Evolutionary conservation across 257 asterid genomes (phyloP).

Genomic region (Solanum virginianum): DNA sequence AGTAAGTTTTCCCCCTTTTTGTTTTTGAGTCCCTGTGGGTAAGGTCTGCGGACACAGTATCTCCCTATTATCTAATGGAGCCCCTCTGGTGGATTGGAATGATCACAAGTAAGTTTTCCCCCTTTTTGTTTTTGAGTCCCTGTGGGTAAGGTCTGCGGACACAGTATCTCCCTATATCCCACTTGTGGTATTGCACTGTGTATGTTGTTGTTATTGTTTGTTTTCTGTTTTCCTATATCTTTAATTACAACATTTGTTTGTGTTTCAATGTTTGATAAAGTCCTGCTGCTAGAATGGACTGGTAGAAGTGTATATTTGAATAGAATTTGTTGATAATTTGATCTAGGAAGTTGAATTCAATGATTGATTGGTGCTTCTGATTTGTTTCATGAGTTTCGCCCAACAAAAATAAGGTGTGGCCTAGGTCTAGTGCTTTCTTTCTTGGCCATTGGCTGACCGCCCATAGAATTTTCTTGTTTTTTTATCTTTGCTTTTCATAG

Average conservation of each 20-base stretch:
- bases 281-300: neutral
- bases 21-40: neutral
- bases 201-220: neutral
- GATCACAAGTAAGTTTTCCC: constrained; percentile 51
- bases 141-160: neutral
- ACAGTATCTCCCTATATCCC: neutral
- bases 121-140: neutral
- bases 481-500: constrained; percentile 16
- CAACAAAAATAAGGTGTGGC: neutral
- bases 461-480: constrained; percentile 1
- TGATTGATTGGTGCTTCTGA: neutral
- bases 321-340: neutral
- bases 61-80: constrained; percentile 77
- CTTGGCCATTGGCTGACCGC: constrained; percentile 2
- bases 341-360: neutral
- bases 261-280: neutral
- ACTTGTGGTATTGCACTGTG: neutral
- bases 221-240: neutral
- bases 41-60: too few relatives aligned
- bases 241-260: neutral
- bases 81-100: constrained; percentile 94
- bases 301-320: neutral
- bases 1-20: constrained; percentile 25
- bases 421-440: neutral
- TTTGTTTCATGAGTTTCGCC: neutral